These are phyloP conservation scores for Leucosporidium creatinivorum DNA, from an alignment of 768 basidiomycete species.

Conservation along the genomic window DNA sequence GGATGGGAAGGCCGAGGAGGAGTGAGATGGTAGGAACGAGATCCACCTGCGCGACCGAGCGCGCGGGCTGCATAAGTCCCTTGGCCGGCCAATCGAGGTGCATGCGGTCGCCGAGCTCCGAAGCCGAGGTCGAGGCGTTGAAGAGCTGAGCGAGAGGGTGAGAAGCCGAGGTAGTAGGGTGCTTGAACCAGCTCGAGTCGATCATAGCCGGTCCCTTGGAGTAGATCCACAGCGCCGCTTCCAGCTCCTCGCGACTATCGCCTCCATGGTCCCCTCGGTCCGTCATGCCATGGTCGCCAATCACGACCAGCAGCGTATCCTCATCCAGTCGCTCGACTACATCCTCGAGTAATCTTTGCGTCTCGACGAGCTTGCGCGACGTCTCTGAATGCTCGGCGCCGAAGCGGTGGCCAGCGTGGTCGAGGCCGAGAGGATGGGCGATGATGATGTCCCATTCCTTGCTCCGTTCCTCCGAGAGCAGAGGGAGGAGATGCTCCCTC, in stretches of 20 bases:
- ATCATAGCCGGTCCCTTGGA: slow-evolving; percentile 40
- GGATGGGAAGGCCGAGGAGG: slow-evolving; percentile 84
- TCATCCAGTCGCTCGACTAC: slow-evolving; percentile 66
- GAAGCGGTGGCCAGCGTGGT: slow-evolving; percentile 90
- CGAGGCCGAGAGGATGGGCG: slow-evolving; percentile 90
- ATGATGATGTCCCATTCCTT: slow-evolving; percentile 73
- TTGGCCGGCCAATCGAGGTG: slow-evolving; percentile 19
- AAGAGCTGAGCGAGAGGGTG: slow-evolving; percentile 12
- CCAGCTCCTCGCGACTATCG: slow-evolving; percentile 75
- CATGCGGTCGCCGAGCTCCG: slow-evolving; percentile 33
- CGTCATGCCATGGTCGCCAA: slow-evolving; percentile 99
- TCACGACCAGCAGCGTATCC: slow-evolving; percentile 78
- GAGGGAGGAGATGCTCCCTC: slow-evolving; percentile 69
- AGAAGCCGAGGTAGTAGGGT: background rate
- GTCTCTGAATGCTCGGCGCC: slow-evolving; percentile 83
- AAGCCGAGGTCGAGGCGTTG: slow-evolving; percentile 20
- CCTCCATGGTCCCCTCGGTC: slow-evolving; percentile 90
- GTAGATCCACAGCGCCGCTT: slow-evolving; percentile 84
- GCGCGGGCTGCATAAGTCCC: slow-evolving; percentile 42
- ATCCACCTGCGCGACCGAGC: slow-evolving; percentile 85
- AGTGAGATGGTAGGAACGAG: slow-evolving; percentile 80
- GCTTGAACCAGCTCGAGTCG: slow-evolving; percentile 50
- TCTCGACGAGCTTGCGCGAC: slow-evolving; percentile 75
- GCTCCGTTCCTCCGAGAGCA: slow-evolving; percentile 50
- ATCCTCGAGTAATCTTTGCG: slow-evolving; percentile 67